A percentile compares a stretch with the other conserved stretches of the same genome.
Evolutionary conservation across 768 basidiomycete genomes (phyloP).

Genomic region (Piloderma croceum): DNA sequence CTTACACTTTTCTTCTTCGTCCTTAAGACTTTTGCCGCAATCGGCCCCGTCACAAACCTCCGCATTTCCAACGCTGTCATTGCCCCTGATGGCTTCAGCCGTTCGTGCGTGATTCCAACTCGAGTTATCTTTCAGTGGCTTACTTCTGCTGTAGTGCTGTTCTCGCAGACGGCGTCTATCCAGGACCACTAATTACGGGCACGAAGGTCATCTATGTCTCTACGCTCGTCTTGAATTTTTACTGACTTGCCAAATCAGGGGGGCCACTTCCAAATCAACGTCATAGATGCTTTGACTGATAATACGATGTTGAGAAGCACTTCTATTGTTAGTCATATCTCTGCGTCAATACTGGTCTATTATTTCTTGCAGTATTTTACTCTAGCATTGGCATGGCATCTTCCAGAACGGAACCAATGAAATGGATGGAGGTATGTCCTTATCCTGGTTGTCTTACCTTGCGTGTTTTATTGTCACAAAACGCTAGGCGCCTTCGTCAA

Average conservation of each 20-base stretch:
- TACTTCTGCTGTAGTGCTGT: constrained; percentile 18
- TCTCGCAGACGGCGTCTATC: constrained; percentile 25
- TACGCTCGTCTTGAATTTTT: no score
- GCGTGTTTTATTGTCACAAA: no score
- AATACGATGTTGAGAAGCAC: constrained; percentile 34
- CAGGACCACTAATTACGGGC: constrained; percentile 31
- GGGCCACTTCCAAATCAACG: constrained; percentile 36
- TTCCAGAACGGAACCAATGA: constrained; percentile 24
- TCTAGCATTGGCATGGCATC: constrained; percentile 8
- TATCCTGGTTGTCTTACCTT: no score
- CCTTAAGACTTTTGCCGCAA: no score
- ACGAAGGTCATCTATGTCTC: no score
- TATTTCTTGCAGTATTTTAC: no score
- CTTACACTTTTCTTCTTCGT: no score
- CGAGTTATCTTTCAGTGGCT: neutral
- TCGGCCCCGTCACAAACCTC: no score
- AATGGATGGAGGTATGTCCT: constrained; percentile 36
- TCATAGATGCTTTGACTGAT: constrained; percentile 35
- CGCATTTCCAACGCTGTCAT: constrained; percentile 25
- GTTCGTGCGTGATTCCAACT: constrained; percentile 21
- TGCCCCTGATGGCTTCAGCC: constrained; percentile 30
- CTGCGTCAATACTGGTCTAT: no score
- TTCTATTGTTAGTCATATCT: constrained; percentile 34
- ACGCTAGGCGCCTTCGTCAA: no score
- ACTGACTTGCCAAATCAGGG: no score